Base-by-base conservation (phyloP, 306 rosid genomes). In the Geum urbanum region DNA sequence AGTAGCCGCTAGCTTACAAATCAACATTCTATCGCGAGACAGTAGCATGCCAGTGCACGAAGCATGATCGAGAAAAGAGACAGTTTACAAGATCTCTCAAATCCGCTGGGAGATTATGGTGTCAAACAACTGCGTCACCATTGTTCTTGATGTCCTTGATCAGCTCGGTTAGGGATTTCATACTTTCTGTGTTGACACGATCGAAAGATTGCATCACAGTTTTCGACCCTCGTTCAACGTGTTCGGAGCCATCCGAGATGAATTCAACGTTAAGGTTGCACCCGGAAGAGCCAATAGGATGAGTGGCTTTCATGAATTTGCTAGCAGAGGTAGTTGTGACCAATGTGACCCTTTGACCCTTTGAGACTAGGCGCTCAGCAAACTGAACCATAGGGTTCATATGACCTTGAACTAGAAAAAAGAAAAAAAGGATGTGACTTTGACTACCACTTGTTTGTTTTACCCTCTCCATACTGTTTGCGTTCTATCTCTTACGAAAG, bases 381-480 rank as follows among this genome's bases (percentile, higher is more conserved):
- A 58, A 58, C 7, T 58, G 43, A 58, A 58, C 11, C 63, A 58
- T 58, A 13, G 63, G 63, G 44, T 58, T 58, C 43, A 58, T 58
- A 58, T 58, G 44, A 58, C 63, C 63, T 35, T 35, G 63, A 32
- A 58, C 44, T 12, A 44, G 63, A 35, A 6, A 58, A 35, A 58
- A 14, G 41, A 58, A 7, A 7, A 58, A 18, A 32, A 58, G 63
- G 5, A 58, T 58, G 6, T 58, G 63, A 58, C 63, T 32, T 58
- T 22, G 62, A 22, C 11, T 11, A 11, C 4, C 62, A 24, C 20
- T 6, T 13, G 3, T 24, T 32, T 58, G 12, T 32, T 32, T 19
- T 27, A 7, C 9, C 59, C 18, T 54, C 20, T 54, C 3, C 13
- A 20, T 54, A 6, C 18, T 9, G 7, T n/a, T n/a, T n/a, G n/a